These are phyloP conservation scores for Russula earlei DNA, from an alignment of 768 basidiomycete genomes.

Conservation along the genomic window DNA sequence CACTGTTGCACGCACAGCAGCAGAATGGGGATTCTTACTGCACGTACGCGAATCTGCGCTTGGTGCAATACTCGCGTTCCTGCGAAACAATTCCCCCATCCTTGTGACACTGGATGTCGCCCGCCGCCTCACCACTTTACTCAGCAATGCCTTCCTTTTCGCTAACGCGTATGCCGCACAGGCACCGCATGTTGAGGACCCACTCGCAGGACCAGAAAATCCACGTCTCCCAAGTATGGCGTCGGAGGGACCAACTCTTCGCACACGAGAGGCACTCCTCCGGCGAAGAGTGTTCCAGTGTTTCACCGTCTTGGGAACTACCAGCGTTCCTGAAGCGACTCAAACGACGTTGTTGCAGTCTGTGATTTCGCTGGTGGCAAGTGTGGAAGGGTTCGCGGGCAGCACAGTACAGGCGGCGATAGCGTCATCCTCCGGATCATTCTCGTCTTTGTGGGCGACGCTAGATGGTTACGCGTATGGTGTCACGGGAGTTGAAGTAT, in stretches of 20 bases:
- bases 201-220: conserved; percentile 30
- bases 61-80: conserved; percentile 80
- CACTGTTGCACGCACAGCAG: conserved; percentile 51
- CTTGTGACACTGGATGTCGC: conserved; percentile 88
- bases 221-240: conserved; percentile 21
- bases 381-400: conserved; percentile 73
- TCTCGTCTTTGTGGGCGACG: conserved; percentile 78
- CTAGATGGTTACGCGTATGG: conserved; percentile 90
- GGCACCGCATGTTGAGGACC: conserved; percentile 49
- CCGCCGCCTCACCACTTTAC: conserved; percentile 73
- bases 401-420: conserved; percentile 89
- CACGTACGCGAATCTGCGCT: conserved; percentile 87
- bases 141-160: conserved; percentile 87
- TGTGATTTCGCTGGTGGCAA: conserved; percentile 72
- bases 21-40: conserved; percentile 87
- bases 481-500: conserved; percentile 59
- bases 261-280: conserved; percentile 74
- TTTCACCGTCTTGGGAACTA: conserved; percentile 72
- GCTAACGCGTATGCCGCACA: conserved; percentile 73
- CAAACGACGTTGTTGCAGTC: conserved; percentile 76
- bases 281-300: conserved; percentile 84
- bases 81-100: conserved; percentile 63
- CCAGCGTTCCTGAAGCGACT: conserved; percentile 72
- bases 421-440: conserved; percentile 72
- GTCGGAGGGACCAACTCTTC: conserved; percentile 45